Evolutionary conservation across 2,329 filamentous ascomycete genomes (phyloP), one percentile per base, ranked within the genome.

Genomic region (Colletotrichum sp.): DNA sequence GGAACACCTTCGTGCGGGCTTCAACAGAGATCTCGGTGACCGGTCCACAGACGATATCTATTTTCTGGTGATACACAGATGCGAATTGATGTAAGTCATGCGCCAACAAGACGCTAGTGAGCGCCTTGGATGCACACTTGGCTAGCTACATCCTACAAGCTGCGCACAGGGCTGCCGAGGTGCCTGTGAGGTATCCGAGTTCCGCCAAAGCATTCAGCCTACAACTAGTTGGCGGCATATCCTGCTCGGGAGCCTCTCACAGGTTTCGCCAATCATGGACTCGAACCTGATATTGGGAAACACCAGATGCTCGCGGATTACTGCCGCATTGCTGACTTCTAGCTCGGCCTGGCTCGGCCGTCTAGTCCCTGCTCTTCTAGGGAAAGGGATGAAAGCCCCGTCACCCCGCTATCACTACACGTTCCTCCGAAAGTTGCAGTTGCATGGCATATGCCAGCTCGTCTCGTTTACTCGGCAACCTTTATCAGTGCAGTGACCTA

Each of bases 61-160:
- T 55, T 67, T 70, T 21, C 21, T 74, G 21, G 68, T 60, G n/a
- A 21, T n/a, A 55, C 69, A 67, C 44, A 16, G 73, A 65, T 52
- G 21, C 32, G 32, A 57, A 69, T 59, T n/a, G 60, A 39, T 21
- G 28, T 28, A 24, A 28, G 39, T 63, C 21, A 52, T 21, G n/a
- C 62, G 36, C 71, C 62, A 28, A 52, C 30, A 28, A 8, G 36
- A 18, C 32, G 57, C 67, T 69, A 77, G 34, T n/a, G 32, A 59
- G 34, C 76, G 72, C 76, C 69, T 72, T 52, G 24, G 30, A 63
- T 39, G 72, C 59, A 72, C 9, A 67, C 66, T 44, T 62, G 63
- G 63, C 62, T 62, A 26, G 24, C 12, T 62, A 36, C 28, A n/a
- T 59, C 52, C 36, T 30, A 18, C 49, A 21, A 26, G 28, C 30